phyloP scores from a whole-genome alignment of 2,329 filamentous ascomycete genomes.

The Scopulariopsis brevicaulis region DNA sequence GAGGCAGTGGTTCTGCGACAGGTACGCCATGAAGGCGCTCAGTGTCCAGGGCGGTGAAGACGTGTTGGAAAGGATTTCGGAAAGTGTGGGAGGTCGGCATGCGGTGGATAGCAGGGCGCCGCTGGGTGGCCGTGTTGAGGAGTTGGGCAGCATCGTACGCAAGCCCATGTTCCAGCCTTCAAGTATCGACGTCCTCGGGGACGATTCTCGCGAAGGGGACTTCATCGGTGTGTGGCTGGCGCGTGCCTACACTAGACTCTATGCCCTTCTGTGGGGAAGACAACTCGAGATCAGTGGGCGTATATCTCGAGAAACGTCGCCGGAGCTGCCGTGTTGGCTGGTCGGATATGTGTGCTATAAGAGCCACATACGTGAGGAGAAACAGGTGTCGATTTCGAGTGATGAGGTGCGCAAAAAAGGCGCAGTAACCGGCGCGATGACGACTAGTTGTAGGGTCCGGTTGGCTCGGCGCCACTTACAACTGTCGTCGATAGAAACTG shows the following conservation, averaged over 20 bases:
- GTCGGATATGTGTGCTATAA: neutral
- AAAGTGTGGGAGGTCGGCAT: slow-evolving; percentile 52
- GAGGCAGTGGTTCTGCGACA: slow-evolving; percentile 93
- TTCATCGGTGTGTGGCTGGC: neutral
- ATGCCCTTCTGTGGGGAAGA: neutral
- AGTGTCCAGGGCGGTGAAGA: slow-evolving; percentile 84
- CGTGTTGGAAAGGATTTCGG: slow-evolving; percentile 78
- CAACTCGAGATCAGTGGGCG: neutral
- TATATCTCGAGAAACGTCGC: neutral
- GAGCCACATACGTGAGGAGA: neutral
- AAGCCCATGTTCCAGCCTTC: slow-evolving; percentile 4
- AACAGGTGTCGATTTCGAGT: neutral
- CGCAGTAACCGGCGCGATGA: neutral
- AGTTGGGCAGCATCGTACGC: slow-evolving; percentile 10
- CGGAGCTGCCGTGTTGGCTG: neutral
- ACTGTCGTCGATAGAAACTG: neutral
- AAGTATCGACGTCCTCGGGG: slow-evolving; percentile 2
- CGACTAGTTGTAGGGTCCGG: neutral
- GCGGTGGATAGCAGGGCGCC: slow-evolving; percentile 30
- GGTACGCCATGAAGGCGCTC: slow-evolving; percentile 87
- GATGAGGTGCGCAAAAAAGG: neutral
- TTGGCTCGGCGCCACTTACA: neutral
- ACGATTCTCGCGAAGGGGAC: slow-evolving; percentile 1
- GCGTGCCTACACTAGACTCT: neutral
- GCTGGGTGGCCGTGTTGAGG: slow-evolving; percentile 35